Conservation (phyloP, 345 rosid species). For the Pistacia vera region DNA sequence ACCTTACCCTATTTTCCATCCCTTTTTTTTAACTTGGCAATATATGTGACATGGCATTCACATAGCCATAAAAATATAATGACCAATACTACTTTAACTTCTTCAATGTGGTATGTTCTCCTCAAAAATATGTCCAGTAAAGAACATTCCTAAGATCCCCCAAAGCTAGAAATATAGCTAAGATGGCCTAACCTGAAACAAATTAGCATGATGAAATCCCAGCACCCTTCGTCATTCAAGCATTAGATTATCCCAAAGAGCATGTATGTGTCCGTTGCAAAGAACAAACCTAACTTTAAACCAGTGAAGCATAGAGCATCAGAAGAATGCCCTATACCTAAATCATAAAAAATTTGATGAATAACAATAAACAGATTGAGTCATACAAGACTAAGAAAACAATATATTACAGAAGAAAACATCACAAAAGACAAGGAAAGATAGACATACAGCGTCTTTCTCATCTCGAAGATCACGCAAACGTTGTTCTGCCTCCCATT, state of each 20-base stretch:
- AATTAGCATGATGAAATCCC: neutral
- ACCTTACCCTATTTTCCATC: neutral
- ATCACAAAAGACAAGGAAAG: slow-evolving; percentile 2
- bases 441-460: slow-evolving; percentile 78
- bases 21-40: neutral
- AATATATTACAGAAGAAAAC: neutral
- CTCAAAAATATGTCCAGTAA: neutral
- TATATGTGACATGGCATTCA: neutral
- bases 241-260: neutral
- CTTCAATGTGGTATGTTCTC: neutral
- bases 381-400: neutral
- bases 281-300: neutral
- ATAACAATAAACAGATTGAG: neutral
- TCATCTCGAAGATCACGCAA: slow-evolving; percentile 75
- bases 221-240: neutral
- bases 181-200: neutral
- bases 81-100: neutral
- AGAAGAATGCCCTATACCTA: neutral
- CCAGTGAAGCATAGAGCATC: neutral
- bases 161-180: neutral
- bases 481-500: slow-evolving; percentile 78
- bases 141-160: neutral
- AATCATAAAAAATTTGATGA: neutral
- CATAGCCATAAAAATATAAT: neutral
- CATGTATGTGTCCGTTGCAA: neutral